A percentile compares a stretch with the other conserved stretches of the same genome.
phyloP scores from a whole-genome alignment of 2,329 filamentous ascomycete genomes.

The Aspergillus ustus region DNA sequence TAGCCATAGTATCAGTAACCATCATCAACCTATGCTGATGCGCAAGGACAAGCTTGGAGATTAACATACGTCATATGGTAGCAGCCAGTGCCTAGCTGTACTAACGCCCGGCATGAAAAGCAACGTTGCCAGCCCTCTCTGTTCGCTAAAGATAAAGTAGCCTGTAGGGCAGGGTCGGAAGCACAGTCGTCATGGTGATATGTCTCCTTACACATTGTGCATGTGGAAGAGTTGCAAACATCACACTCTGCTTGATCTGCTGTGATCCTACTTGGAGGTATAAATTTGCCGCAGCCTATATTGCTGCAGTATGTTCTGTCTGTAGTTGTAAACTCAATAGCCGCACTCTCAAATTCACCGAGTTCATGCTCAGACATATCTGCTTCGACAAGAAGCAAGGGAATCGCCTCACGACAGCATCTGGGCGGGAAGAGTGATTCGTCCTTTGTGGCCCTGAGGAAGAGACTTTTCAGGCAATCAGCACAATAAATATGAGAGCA shows the following conservation, averaged over 20 bases:
- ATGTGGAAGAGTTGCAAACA: neutral
- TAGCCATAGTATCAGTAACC: too few species aligned
- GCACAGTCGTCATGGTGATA: constrained; percentile 13
- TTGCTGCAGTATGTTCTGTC: constrained; percentile 14
- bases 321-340: constrained; percentile 5
- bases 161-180: constrained; percentile 6
- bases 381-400: neutral
- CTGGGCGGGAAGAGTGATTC: constrained; percentile 12
- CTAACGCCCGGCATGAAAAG: constrained; percentile 1
- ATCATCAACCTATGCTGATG: neutral
- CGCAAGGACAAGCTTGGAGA: too few species aligned
- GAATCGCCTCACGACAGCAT: constrained; percentile 14
- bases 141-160: constrained; percentile 1
- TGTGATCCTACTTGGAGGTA: neutral
- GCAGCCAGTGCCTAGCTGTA: constrained; percentile 7
- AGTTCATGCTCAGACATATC: neutral
- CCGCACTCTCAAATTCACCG: neutral
- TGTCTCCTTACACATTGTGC: neutral
- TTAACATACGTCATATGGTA: constrained; percentile 15
- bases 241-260: neutral
- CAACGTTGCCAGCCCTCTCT: constrained; percentile 9
- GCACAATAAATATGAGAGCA: constrained; percentile 9
- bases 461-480: constrained; percentile 7
- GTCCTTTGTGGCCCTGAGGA: constrained; percentile 5
- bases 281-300: constrained; percentile 1